phyloP scores from a whole-genome alignment of 371 early-diverging fungal genomes.

The Mucor circinelloides region DNA sequence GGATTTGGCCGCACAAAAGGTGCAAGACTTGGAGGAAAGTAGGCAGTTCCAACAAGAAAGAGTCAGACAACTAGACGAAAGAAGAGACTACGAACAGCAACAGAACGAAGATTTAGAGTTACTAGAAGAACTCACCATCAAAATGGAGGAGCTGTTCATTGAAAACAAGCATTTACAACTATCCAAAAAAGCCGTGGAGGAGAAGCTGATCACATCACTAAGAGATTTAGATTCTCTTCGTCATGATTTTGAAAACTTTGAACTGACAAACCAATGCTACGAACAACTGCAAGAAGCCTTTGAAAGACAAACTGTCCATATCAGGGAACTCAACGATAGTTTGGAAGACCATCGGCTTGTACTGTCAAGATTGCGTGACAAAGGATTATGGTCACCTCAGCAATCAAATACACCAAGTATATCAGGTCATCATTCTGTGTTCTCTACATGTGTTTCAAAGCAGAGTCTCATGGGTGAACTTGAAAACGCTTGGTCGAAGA shows the following conservation, averaged over 20 bases:
- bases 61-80: constrained; percentile 11
- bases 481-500: constrained; percentile 20
- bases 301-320: constrained; percentile 28
- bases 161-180: constrained; percentile 41
- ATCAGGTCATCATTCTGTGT: background rate
- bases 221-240: constrained; percentile 27
- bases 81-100: constrained; percentile 17
- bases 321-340: constrained; percentile 33
- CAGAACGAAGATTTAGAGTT: constrained; percentile 25
- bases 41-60: constrained; percentile 11
- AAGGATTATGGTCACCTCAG: constrained; percentile 13
- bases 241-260: constrained; percentile 32
- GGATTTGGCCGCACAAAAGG: constrained; percentile 28
- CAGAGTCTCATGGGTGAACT: constrained; percentile 25
- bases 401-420: constrained; percentile 9
- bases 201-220: constrained; percentile 18
- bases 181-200: constrained; percentile 34
- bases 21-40: constrained; percentile 33
- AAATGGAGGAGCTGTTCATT: constrained; percentile 41
- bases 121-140: constrained; percentile 30
- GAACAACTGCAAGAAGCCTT: constrained; percentile 26
- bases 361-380: constrained; percentile 18
- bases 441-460: background rate
- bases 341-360: constrained; percentile 42
- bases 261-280: constrained; percentile 27